These are phyloP conservation scores for Eimeria praecox DNA, from an alignment of 169 alveolate genomes.

Conservation along the genomic window DNA sequence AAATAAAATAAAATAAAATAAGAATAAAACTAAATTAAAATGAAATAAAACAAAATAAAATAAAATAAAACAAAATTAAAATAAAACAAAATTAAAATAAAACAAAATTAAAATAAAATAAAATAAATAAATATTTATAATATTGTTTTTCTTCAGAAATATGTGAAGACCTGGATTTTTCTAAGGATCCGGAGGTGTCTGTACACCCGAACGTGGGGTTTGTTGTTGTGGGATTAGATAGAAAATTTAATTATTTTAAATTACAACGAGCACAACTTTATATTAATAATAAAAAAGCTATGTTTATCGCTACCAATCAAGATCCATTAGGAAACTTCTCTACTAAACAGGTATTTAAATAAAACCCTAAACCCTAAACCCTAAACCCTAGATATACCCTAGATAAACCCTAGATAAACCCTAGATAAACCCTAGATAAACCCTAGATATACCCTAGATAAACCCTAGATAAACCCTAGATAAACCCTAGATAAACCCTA, in stretches of 20 bases:
- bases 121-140: too few relatives aligned
- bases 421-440: constrained; percentile 12
- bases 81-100: too few relatives aligned
- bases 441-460: not conserved
- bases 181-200: not conserved
- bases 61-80: too few relatives aligned
- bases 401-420: constrained; percentile 1
- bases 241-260: constrained; percentile 84
- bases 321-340: constrained; percentile 86
- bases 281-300: constrained; percentile 82
- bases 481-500: constrained; percentile 9
- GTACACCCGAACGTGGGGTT: constrained; percentile 83
- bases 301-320: constrained; percentile 84
- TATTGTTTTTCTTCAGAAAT: not conserved
- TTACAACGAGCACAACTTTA: constrained; percentile 86
- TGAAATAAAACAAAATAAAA: too few relatives aligned
- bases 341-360: constrained; percentile 42
- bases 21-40: too few relatives aligned
- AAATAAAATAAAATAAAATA: too few relatives aligned
- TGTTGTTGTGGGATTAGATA: constrained; percentile 87
- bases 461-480: too few relatives aligned
- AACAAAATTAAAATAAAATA: too few relatives aligned
- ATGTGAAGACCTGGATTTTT: not conserved
- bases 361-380: constrained; percentile 41
- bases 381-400: not conserved